Conservation (phyloP, 2,329 filamentous ascomycete genomes). For the Rutstroemia sp. region DNA sequence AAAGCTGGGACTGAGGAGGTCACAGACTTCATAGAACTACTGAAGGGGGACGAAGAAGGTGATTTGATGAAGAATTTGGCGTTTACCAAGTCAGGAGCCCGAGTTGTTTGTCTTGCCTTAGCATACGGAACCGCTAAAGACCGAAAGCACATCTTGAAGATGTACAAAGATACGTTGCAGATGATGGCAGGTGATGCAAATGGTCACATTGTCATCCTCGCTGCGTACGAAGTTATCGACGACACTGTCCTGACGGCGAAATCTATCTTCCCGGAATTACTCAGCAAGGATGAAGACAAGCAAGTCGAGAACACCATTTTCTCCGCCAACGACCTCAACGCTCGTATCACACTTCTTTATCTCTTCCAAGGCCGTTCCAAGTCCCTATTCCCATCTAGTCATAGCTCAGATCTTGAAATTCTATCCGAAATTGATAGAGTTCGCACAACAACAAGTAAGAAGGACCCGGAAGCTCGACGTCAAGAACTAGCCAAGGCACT, state of each 20-base stretch:
- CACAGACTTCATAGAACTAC: constrained; percentile 77
- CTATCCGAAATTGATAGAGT: constrained; percentile 73
- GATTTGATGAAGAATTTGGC: constrained; percentile 92
- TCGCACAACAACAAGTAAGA: constrained; percentile 82
- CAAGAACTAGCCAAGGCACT: constrained; percentile 69
- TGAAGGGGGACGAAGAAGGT: constrained; percentile 86
- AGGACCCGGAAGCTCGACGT: constrained; percentile 69
- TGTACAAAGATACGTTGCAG: constrained; percentile 84
- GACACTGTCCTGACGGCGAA: constrained; percentile 87
- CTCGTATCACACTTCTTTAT: constrained; percentile 66
- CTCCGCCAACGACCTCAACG: constrained; percentile 58
- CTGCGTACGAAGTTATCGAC: constrained; percentile 86
- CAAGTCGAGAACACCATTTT: constrained; percentile 57
- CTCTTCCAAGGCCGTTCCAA: constrained; percentile 65
- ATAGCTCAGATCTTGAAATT: constrained; percentile 60
- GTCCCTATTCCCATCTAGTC: constrained; percentile 51
- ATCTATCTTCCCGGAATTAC: constrained; percentile 77
- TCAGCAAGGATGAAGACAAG: constrained; percentile 62
- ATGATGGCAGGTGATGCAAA: constrained; percentile 74
- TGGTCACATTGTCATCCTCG: constrained; percentile 74
- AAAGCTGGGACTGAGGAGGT: constrained; percentile 73
- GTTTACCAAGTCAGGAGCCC: constrained; percentile 83
- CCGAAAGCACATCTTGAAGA: constrained; percentile 78
- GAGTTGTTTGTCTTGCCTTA: constrained; percentile 72
- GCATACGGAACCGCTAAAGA: constrained; percentile 88